A percentile compares a stretch with the other conserved stretches of the same genome.
Evolutionary conservation across 192 early-diverging fungal species (phyloP).

Genomic region (Paraglomus occultum): DNA sequence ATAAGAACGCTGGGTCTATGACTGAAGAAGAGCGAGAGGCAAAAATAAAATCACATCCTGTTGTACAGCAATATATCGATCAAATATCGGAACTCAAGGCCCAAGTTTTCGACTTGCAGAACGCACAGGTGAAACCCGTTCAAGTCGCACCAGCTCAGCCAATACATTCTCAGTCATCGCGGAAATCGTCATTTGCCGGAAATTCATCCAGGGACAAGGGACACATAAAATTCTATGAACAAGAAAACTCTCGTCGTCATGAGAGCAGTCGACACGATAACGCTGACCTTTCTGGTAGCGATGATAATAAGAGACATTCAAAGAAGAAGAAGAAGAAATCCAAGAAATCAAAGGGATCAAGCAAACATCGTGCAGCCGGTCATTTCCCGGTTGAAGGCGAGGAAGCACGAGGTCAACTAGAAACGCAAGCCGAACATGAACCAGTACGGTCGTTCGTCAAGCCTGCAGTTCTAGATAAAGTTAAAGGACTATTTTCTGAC

Average conservation of each 20-base stretch:
- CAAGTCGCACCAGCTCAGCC: constrained; percentile 34
- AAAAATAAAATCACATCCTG: constrained; percentile 36
- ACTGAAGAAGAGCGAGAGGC: constrained; percentile 38
- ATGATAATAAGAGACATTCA: neutral
- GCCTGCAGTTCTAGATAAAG: neutral
- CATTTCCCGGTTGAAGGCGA: constrained; percentile 11
- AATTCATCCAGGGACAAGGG: neutral
- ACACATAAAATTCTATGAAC: constrained; percentile 17
- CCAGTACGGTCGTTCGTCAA: neutral
- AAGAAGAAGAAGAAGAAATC: constrained; percentile 8
- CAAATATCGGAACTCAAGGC: constrained; percentile 34
- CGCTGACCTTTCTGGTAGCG: neutral
- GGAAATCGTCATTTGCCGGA: constrained; percentile 23
- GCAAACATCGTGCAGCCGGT: constrained; percentile 6
- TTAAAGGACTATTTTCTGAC: constrained; percentile 4
- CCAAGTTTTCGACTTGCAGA: constrained; percentile 40
- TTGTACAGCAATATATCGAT: constrained; percentile 40
- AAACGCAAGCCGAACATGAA: neutral
- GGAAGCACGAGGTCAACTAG: neutral
- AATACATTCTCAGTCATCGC: neutral
- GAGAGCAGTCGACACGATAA: neutral
- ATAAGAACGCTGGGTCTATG: constrained; percentile 35
- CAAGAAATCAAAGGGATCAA: neutral
- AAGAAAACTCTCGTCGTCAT: neutral
- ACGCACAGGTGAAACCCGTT: constrained; percentile 22